phyloP scores from a whole-genome alignment of 2,329 filamentous ascomycete species.

The Alternaria gansuensis region DNA sequence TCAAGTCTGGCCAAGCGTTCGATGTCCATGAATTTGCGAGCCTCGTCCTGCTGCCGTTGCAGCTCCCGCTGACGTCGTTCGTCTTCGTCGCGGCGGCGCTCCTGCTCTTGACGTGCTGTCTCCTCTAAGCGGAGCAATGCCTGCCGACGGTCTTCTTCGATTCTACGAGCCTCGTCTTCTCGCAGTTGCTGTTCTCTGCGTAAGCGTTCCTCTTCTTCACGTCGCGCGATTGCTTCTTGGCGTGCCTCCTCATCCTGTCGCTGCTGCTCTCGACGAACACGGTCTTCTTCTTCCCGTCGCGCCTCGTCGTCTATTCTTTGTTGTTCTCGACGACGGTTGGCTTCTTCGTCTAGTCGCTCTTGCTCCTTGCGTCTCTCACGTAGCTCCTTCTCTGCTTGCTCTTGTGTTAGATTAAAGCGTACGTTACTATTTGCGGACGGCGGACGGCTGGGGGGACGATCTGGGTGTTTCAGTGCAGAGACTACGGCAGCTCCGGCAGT shows the following conservation, averaged over 20 bases:
- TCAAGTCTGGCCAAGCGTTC: slow-evolving; percentile 43
- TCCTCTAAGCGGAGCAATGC: slow-evolving; percentile 13
- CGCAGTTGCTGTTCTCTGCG: slow-evolving; percentile 33
- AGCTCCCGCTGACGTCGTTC: slow-evolving; percentile 33
- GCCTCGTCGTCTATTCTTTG: slow-evolving; percentile 36
- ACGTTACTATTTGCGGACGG: slow-evolving; percentile 57
- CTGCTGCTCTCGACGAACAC: slow-evolving; percentile 34
- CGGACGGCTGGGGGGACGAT: slow-evolving; percentile 29
- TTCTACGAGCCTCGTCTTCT: slow-evolving; percentile 27
- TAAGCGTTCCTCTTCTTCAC: slow-evolving; percentile 39
- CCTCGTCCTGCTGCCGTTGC: slow-evolving; percentile 44
- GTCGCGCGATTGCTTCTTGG: slow-evolving; percentile 34
- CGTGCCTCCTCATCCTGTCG: slow-evolving; percentile 32
- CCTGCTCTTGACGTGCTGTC: slow-evolving; percentile 18
- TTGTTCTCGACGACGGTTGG: slow-evolving; percentile 32
- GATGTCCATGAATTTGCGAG: slow-evolving; percentile 38
- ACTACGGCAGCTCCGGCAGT: slow-evolving; percentile 55
- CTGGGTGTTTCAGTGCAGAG: slow-evolving; percentile 37
- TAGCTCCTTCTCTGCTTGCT: slow-evolving; percentile 62
- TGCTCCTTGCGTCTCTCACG: slow-evolving; percentile 50
- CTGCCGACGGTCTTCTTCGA: slow-evolving; percentile 14
- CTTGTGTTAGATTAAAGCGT: slow-evolving; percentile 66
- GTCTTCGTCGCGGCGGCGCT: slow-evolving; percentile 27
- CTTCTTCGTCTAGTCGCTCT: slow-evolving; percentile 40
- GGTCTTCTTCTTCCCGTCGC: slow-evolving; percentile 39